These are phyloP conservation scores for Aechmea fasciata DNA, from an alignment of 176 grass and related monocot genomes.

Conservation along the genomic window DNA sequence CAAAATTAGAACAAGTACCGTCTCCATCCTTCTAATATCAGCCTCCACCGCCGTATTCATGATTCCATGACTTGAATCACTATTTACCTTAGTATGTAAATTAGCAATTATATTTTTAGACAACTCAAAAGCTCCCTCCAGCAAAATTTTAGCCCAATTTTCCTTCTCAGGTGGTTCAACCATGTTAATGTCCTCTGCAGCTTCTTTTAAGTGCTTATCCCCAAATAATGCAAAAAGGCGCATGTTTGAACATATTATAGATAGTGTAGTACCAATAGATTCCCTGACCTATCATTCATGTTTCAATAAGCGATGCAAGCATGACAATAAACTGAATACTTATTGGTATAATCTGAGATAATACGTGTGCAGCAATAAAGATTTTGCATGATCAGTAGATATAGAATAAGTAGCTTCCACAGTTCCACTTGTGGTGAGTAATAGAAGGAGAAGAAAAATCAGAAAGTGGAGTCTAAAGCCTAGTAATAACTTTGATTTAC, in stretches of 20 bases:
- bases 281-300: conserved; percentile 68
- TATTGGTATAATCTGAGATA: background rate
- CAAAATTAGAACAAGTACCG: conserved; percentile 39
- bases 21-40: conserved; percentile 74
- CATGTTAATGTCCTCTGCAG: conserved; percentile 34
- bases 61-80: conserved; percentile 36
- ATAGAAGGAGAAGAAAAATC: too few relatives aligned
- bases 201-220: conserved; percentile 16
- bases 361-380: background rate
- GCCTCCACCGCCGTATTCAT: conserved; percentile 30
- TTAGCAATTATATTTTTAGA: conserved; percentile 61
- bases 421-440: too few relatives aligned
- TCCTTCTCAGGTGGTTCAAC: conserved; percentile 37
- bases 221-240: conserved; percentile 38
- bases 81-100: conserved; percentile 43
- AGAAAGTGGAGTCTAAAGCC: too few relatives aligned
- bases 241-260: conserved; percentile 77
- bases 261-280: conserved; percentile 80
- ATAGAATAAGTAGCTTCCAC: background rate
- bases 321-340: background rate
- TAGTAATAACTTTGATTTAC: too few relatives aligned
- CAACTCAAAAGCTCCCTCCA: conserved; percentile 60
- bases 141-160: conserved; percentile 59
- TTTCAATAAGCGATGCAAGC: background rate
- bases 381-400: background rate